phyloP scores from a whole-genome alignment of 2,329 filamentous ascomycete genomes.

The Ophidiomyces ophidiicola region DNA sequence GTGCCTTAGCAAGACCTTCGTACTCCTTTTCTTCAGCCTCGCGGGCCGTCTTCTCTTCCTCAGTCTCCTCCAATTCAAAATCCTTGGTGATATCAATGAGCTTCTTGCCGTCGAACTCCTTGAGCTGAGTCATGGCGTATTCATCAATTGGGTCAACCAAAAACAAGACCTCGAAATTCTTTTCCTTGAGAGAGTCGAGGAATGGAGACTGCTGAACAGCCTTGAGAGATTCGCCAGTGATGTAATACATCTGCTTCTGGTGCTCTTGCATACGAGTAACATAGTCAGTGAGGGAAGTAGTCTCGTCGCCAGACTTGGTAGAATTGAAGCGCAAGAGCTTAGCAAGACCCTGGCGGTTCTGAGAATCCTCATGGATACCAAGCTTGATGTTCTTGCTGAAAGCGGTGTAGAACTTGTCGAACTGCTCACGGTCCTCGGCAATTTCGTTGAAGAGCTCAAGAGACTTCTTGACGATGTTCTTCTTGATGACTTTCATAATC shows the following conservation, averaged over 20 bases:
- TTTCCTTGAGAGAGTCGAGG: constrained; percentile 95
- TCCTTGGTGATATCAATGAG: constrained; percentile 99
- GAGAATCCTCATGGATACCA: constrained; percentile 97
- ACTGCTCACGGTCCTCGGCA: constrained; percentile 98
- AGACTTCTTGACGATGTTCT: constrained; percentile 99
- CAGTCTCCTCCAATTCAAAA: constrained; percentile 99
- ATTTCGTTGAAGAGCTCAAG: constrained; percentile 99
- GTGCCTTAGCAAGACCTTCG: constrained; percentile 83
- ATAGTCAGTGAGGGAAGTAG: constrained; percentile 91
- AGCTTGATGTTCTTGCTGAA: constrained; percentile 99
- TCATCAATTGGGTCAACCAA: constrained; percentile 98
- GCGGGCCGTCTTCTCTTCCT: constrained; percentile 94
- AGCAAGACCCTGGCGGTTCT: constrained; percentile 85
- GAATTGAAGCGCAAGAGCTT: constrained; percentile 99
- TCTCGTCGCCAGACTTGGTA: constrained; percentile 95
- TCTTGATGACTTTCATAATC: constrained; percentile 99
- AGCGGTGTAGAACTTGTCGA: constrained; percentile 99
- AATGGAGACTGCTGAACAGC: constrained; percentile 96
- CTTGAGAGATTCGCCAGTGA: constrained; percentile 98
- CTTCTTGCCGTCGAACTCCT: constrained; percentile 99
- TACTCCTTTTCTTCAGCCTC: constrained; percentile 98
- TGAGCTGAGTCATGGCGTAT: constrained; percentile 98
- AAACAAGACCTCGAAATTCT: constrained; percentile 99
- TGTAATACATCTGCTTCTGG: constrained; percentile 99
- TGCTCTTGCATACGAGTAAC: constrained; percentile 98